A percentile compares a stretch with the other conserved stretches of the same genome.
Conservation (phyloP, 1,284 basidiomycete genomes). For the Apiotrichum siamense region DNA sequence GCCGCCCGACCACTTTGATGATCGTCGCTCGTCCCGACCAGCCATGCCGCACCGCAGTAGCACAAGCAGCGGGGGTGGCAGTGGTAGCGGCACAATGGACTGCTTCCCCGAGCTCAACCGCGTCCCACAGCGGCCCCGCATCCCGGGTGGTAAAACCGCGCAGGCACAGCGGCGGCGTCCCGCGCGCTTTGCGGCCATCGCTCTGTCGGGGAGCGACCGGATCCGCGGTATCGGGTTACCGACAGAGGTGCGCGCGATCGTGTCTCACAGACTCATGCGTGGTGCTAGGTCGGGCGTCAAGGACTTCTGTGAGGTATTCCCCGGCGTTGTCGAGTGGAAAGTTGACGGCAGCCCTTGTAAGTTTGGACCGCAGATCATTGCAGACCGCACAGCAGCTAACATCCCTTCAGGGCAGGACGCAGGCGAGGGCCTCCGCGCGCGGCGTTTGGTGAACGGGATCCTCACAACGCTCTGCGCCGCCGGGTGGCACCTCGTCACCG, state of each 20-base stretch:
- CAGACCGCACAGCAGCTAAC: neutral
- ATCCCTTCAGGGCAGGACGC: neutral
- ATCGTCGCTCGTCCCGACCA: no score
- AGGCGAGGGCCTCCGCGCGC: constrained; percentile 2
- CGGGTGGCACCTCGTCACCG: constrained; percentile 35
- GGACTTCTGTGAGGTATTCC: neutral
- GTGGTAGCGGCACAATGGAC: no score
- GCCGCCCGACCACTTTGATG: no score
- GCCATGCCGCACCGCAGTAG: no score
- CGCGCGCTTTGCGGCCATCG: neutral
- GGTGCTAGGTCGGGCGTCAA: neutral
- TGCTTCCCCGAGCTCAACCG: no score
- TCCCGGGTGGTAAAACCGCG: no score
- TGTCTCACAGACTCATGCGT: neutral
- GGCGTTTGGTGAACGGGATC: constrained; percentile 34
- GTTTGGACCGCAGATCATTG: neutral
- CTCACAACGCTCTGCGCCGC: constrained; percentile 19
- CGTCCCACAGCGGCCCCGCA: no score
- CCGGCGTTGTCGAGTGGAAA: neutral
- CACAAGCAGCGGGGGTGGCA: no score
- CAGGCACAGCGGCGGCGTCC: neutral
- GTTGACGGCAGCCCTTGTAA: neutral
- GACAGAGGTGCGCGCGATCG: neutral
- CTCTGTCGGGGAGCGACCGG: neutral
- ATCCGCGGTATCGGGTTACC: neutral